Evolutionary conservation across 257 asterid species (phyloP), one percentile per base, ranked within the genome.

Genomic region (Petrea volubilis): DNA sequence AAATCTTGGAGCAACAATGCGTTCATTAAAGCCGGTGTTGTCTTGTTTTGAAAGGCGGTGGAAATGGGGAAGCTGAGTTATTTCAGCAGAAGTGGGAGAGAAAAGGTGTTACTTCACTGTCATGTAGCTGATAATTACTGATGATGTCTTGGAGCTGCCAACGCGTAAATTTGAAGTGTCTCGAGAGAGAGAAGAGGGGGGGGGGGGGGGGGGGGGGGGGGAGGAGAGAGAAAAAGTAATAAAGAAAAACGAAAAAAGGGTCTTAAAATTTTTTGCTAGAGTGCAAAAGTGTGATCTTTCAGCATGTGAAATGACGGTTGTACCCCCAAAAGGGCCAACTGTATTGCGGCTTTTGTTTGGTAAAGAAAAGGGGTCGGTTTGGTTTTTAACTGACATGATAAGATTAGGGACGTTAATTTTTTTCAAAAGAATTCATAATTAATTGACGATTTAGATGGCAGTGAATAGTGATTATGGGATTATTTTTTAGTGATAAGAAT

Each of bases 81-180:
- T 13, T 11, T 40, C 14, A 25, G 60, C 28, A 9, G 47, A 50
- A 33, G 28, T 33, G 33, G 28, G n/a, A 36, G 44, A 23, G 40
- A 11, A 18, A 28, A 20, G n/a, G 40, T 23, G 3, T 38, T 4
- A 31, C 17, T 17, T n/a, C 5, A 60, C 24, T 12, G 57, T 21
- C 11, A 40, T 14, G 43, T n/a, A 77, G 33, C 72, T 64, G 58
- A 68, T 38, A 38, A 65, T 46, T 65, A 56, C 51, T 31, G 67
- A 56, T 31, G 64, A 24, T 2, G 44, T 17, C 38, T 4, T 28
- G 61, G 4, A n/a, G 60, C 47, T 62, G 17, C 68, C 50, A 58
- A 20, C 52, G 44, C 69, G 76, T 56, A 50, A 63, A 56, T 67
- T 31, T 63, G 40, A 67, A 71, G 76, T 61, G 38, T 75, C 36